Percentiles rank a stretch among this genome's conserved stretches.
phyloP scores from a whole-genome alignment of 2,329 filamentous ascomycete species.

The Cladosporium sp. region DNA sequence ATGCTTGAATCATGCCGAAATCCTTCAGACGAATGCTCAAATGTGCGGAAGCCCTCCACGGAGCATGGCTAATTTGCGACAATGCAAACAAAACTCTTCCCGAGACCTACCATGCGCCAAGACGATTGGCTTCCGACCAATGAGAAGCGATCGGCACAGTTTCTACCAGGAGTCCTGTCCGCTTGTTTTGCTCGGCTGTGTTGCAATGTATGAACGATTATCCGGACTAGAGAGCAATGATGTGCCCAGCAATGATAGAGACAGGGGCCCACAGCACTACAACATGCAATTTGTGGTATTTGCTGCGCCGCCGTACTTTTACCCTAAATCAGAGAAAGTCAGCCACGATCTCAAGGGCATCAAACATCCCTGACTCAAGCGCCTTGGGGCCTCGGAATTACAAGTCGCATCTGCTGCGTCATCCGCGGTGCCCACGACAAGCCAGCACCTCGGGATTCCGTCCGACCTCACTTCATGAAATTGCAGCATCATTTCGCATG shows the following conservation, averaged over 20 bases:
- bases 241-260: not conserved
- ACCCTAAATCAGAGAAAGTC: not conserved
- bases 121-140: not conserved
- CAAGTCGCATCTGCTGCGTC: not conserved
- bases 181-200: not conserved
- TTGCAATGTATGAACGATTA: not conserved
- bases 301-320: not conserved
- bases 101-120: slow-evolving; percentile 1
- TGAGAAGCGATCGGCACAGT: not conserved
- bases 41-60: not conserved
- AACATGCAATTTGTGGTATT: not conserved
- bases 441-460: not conserved
- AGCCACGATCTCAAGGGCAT: not conserved
- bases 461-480: not conserved
- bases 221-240: not conserved
- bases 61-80: slow-evolving; percentile 1
- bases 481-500: not conserved
- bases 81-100: not conserved
- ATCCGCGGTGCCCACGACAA: not conserved
- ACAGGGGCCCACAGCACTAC: not conserved
- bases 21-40: slow-evolving; percentile 4
- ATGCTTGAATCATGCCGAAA: slow-evolving; percentile 4
- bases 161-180: not conserved
- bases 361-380: not conserved
- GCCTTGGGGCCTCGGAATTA: not conserved